Evolutionary conservation across 495 filamentous ascomycete genomes (phyloP), one percentile per base, ranked within the genome.

Genomic region (Chaetomium fimeti): DNA sequence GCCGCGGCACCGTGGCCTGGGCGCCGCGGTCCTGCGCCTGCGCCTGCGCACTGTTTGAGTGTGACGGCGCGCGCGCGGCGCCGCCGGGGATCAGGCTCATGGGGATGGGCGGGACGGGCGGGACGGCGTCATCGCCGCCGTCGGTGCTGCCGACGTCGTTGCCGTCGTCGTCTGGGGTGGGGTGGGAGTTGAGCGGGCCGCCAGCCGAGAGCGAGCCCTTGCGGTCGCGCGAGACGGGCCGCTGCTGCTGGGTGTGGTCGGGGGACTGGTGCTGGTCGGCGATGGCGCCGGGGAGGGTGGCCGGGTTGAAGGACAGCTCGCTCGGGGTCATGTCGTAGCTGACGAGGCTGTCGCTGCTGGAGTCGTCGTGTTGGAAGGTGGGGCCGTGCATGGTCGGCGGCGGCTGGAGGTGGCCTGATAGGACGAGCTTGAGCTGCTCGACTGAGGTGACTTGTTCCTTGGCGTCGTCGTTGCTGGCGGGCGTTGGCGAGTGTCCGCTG

Each of bases 341-440:
- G 54, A 83, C 82, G 71, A 86, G 79, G 63, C 84, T 86, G 36
- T 87, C 84, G 57, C 82, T 83, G 70, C 80, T 54, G 28, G 52
- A 32, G 24, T 79, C 79, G 28, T 75, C 70, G 20, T 55, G 56
- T 13, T 43, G 55, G 43, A 54, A 38, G 48, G 27, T 22, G 15
- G 25, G 13, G 45, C 32, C n/a, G 49, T 75, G 66, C 45, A 57
- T 60, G 27, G 68, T 22, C 18, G 65, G 60, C 28, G 69, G 68
- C 43, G 75, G 68, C 40, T 72, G 64, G 73, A 76, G 65, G 55
- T 76, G 80, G 60, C 78, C 86, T 3, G 85, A 86, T 18, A 91
- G 82, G 25, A 88, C 89, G 55, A 86, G 84, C 73, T 92, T 93
- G 64, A 97, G 80, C 68, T 96, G 91, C 61, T 92, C 91, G n/a